Percentiles rank a stretch among this genome's conserved stretches.
Conservation (phyloP, 2,329 filamentous ascomycete genomes). For the Akanthomyces dipterigenus region DNA sequence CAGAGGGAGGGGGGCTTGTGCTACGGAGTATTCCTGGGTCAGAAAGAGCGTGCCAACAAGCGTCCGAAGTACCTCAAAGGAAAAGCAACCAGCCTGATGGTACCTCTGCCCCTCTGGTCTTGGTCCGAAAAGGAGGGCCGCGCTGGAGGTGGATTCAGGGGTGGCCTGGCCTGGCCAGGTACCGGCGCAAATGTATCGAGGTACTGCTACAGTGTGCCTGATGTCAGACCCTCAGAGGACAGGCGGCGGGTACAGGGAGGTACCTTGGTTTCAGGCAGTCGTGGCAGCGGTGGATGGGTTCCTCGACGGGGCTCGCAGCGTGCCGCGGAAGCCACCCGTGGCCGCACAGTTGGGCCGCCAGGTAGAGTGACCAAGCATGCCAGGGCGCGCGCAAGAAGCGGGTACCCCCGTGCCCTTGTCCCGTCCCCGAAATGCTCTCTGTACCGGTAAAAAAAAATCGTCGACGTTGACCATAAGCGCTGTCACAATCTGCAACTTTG, state of each 20-base stretch:
- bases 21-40: not conserved
- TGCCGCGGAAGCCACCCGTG: conserved; percentile 9
- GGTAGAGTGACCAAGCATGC: conserved; percentile 9
- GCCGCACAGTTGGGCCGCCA: conserved; percentile 8
- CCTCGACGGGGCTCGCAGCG: not conserved
- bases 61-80: not conserved
- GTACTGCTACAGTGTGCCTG: conserved; percentile 8
- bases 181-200: not conserved
- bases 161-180: not conserved
- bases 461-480: not conserved
- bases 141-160: not conserved
- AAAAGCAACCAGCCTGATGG: no score
- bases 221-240: not conserved
- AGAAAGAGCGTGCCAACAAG: not conserved
- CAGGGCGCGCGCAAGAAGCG: conserved; percentile 1
- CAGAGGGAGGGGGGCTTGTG: not conserved
- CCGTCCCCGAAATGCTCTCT: not conserved
- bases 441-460: not conserved
- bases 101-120: no score
- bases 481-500: not conserved
- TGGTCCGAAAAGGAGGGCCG: not conserved
- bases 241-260: not conserved
- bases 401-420: not conserved
- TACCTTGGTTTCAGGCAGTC: conserved; percentile 3
- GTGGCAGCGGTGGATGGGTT: not conserved